Conservation (phyloP, 306 rosid species). For the Hylodesmum podocarpum region DNA sequence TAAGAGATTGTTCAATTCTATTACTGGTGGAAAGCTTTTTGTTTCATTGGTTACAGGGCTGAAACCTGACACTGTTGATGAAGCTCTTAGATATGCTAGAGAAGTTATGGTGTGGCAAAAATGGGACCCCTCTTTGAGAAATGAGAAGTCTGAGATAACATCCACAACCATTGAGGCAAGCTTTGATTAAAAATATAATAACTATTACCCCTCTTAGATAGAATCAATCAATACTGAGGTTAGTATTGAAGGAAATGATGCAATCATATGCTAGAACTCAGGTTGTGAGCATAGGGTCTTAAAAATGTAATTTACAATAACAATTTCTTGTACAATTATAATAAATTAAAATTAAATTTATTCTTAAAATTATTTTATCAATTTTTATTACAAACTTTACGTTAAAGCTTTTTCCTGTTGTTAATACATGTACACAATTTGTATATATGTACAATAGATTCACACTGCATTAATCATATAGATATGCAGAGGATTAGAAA, state of each 20-base stretch:
- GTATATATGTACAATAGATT: neutral
- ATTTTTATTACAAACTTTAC: neutral
- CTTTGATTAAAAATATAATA: neutral
- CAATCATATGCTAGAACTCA: neutral
- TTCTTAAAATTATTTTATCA: neutral
- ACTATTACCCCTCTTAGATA: neutral
- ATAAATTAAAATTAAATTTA: neutral
- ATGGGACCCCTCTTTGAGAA: conserved; percentile 37
- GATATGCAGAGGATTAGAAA: neutral
- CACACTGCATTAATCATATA: neutral
- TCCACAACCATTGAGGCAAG: conserved; percentile 44
- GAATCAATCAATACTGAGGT: neutral
- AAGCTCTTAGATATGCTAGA: conserved; percentile 71
- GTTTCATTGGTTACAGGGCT: conserved; percentile 60
- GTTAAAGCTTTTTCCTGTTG: neutral
- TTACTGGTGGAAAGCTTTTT: conserved; percentile 59
- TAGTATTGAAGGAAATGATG: neutral
- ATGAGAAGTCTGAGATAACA: conserved; percentile 39
- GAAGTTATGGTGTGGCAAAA: conserved; percentile 54
- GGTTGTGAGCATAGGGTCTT: neutral
- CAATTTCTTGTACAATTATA: neutral
- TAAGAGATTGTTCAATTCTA: conserved; percentile 51
- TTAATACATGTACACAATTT: neutral
- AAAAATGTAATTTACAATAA: neutral
- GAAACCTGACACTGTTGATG: conserved; percentile 60